Percentiles rank a stretch among this genome's conserved stretches.
These are phyloP conservation scores for Myxozyma neglecta DNA, from an alignment of 805 yeast genomes.

Conservation along the genomic window DNA sequence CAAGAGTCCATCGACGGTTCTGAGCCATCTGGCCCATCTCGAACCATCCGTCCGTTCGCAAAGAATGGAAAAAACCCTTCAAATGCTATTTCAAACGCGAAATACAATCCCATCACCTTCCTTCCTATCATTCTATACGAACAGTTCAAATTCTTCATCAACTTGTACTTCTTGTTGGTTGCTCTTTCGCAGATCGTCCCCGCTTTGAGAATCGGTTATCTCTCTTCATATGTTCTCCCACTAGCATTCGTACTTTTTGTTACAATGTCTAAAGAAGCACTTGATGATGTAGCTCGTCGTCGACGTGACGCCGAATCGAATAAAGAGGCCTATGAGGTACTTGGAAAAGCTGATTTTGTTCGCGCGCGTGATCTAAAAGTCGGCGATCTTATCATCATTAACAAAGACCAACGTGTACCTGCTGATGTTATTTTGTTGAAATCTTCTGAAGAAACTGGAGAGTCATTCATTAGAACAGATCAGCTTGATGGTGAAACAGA, in stretches of 20 bases:
- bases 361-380: conserved; percentile 68
- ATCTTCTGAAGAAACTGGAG: conserved; percentile 78
- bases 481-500: conserved; percentile 99
- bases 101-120: conserved; percentile 84
- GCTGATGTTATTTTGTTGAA: conserved; percentile 88
- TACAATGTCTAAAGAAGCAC: conserved; percentile 93
- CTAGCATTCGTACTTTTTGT: conserved; percentile 87
- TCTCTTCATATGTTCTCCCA: conserved; percentile 91
- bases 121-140: conserved; percentile 87
- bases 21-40: conserved; percentile 26
- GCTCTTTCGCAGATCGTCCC: conserved; percentile 93
- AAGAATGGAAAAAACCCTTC: conserved; percentile 44
- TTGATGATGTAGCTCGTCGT: conserved; percentile 88
- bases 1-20: conserved; percentile 21
- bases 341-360: conserved; percentile 38
- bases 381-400: conserved; percentile 78
- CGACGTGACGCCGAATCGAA: conserved; percentile 89
- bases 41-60: conserved; percentile 24
- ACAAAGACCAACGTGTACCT: conserved; percentile 84
- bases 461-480: conserved; percentile 91
- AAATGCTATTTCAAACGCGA: conserved; percentile 90
- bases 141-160: conserved; percentile 96
- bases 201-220: conserved; percentile 84
- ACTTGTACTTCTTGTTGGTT: conserved; percentile 84
- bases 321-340: conserved; percentile 73